Evolutionary conservation across 2,329 filamentous ascomycete species (phyloP).

Genomic region (Calonectria crousiana): DNA sequence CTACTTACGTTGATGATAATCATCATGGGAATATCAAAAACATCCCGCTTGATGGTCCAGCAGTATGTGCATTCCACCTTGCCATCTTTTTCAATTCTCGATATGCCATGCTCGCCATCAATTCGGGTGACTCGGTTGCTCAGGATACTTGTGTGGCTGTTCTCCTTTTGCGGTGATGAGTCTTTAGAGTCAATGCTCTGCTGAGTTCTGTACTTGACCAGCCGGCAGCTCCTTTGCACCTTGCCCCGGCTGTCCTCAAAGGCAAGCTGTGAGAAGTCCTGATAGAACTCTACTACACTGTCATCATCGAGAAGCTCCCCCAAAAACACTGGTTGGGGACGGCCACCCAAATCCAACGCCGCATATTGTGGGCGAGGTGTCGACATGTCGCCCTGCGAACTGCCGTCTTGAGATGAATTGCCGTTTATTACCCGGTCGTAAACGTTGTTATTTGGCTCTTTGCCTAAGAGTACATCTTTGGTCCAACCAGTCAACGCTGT

Average conservation of each 20-base stretch:
- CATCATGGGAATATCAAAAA: constrained; percentile 98
- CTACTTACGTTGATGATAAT: constrained; percentile 95
- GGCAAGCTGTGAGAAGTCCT: constrained; percentile 92
- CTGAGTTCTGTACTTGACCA: constrained; percentile 90
- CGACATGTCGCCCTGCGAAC: constrained; percentile 53
- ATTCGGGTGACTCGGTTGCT: constrained; percentile 73
- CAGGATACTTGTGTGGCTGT: constrained; percentile 58
- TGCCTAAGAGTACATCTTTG: constrained; percentile 88
- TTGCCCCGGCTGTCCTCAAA: constrained; percentile 92
- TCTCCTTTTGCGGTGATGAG: constrained; percentile 60
- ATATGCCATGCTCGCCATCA: constrained; percentile 82
- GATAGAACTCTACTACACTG: constrained; percentile 93
- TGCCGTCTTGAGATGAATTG: constrained; percentile 51
- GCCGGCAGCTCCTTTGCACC: constrained; percentile 84
- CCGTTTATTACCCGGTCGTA: constrained; percentile 54
- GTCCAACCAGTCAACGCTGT: constrained; percentile 96
- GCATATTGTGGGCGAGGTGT: constrained; percentile 65
- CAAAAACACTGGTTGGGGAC: constrained; percentile 85
- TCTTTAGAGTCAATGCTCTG: constrained; percentile 63
- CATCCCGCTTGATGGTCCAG: constrained; percentile 96
- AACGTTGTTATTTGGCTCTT: constrained; percentile 85
- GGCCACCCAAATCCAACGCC: constrained; percentile 58
- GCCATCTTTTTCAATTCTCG: constrained; percentile 85
- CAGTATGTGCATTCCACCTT: constrained; percentile 96
- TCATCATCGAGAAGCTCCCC: constrained; percentile 95